Conservation (phyloP, 495 filamentous ascomycete species). For the Astrothelium macrocarpum region DNA sequence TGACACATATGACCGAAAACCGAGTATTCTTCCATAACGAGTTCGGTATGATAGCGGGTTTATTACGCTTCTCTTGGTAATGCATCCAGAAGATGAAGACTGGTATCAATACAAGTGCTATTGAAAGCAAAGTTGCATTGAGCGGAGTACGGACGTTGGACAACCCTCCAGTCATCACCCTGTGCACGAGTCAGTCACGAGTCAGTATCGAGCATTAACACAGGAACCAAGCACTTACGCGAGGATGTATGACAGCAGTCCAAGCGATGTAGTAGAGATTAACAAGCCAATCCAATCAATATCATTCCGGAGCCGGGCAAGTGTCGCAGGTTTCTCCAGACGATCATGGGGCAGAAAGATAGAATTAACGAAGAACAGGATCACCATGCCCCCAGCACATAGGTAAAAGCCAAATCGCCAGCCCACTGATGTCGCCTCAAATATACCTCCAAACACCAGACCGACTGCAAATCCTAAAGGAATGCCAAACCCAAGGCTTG, state of each 20-base stretch:
- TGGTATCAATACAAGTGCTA: conserved; percentile 34
- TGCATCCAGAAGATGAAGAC: conserved; percentile 42
- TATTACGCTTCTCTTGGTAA: conserved; percentile 32
- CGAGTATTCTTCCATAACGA: conserved; percentile 42
- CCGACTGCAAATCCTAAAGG: conserved; percentile 47
- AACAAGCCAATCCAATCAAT: conserved; percentile 46
- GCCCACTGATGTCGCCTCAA: conserved; percentile 35
- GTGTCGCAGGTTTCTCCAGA: background rate
- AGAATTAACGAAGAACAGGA: conserved; percentile 25
- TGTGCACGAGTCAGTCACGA: too few relatives aligned
- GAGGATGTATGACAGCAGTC: conserved; percentile 21
- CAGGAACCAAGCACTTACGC: conserved; percentile 13
- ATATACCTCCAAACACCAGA: conserved; percentile 45
- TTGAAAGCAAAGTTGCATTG: conserved; percentile 35
- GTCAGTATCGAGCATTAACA: background rate
- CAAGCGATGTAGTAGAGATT: conserved; percentile 34
- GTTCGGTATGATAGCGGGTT: conserved; percentile 47
- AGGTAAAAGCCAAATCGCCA: conserved; percentile 46
- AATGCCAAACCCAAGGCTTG: conserved; percentile 40
- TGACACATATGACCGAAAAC: conserved; percentile 43
- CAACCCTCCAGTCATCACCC: conserved; percentile 29
- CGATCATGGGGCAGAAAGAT: conserved; percentile 32
- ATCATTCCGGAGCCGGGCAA: conserved; percentile 24
- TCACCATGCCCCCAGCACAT: conserved; percentile 27
- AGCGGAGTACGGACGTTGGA: conserved; percentile 29